Evolutionary conservation across 306 rosid species (phyloP).

Genomic region (Nissolia schottii): DNA sequence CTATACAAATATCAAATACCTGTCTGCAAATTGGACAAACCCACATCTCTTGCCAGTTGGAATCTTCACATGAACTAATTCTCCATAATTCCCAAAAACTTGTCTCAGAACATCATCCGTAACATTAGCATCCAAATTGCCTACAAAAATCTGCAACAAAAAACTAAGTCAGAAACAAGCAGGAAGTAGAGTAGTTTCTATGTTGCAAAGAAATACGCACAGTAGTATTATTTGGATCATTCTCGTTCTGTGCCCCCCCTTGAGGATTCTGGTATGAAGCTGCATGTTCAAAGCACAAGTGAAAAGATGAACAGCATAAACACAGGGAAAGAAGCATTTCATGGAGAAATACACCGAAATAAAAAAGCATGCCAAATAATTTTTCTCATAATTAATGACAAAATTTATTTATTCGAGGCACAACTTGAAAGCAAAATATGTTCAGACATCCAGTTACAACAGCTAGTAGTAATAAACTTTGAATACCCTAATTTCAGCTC

Average conservation of each 20-base stretch:
- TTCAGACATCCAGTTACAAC: neutral
- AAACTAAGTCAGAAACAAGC: conserved; percentile 21
- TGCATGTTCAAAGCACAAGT: conserved; percentile 50
- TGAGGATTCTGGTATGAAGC: conserved; percentile 89
- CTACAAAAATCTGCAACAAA: conserved; percentile 77
- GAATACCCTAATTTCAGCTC: neutral
- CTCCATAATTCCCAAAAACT: conserved; percentile 83
- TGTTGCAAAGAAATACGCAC: conserved; percentile 58
- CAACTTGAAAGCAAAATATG: neutral
- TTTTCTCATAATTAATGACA: neutral
- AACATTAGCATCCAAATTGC: conserved; percentile 87
- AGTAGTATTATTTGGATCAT: conserved; percentile 91
- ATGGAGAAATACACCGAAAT: neutral
- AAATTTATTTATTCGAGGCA: neutral
- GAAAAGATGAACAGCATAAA: conserved; percentile 18
- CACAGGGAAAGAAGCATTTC: neutral
- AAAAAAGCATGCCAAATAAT: neutral
- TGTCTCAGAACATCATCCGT: conserved; percentile 87
- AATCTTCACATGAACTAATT: conserved; percentile 85
- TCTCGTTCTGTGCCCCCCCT: conserved; percentile 85
- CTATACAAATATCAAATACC: conserved; percentile 37
- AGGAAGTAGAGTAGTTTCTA: neutral
- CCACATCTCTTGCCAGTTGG: conserved; percentile 96
- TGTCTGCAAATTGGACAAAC: conserved; percentile 86
- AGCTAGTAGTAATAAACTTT: neutral